Conservation (phyloP, 2,329 filamentous ascomycete genomes). For the Neocatenulostroma microsporum region DNA sequence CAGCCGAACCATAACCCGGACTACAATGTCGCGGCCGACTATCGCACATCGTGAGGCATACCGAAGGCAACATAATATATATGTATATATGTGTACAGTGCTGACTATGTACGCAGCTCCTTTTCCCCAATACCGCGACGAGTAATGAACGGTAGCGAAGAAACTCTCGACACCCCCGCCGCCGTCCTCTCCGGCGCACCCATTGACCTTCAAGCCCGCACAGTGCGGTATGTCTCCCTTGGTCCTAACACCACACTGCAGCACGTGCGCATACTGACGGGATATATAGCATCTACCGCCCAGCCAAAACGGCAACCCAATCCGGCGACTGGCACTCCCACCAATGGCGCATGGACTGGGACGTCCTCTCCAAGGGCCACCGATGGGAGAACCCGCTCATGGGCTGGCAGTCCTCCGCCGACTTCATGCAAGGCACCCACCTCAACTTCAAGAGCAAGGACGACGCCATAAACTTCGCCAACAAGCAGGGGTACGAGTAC, state of each 20-base stretch:
- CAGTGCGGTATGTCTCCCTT: constrained; percentile 63
- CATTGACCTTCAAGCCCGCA: constrained; percentile 84
- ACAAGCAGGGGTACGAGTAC: constrained; percentile 99
- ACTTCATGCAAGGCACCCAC: constrained; percentile 90
- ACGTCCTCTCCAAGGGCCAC: constrained; percentile 82
- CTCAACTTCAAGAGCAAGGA: constrained; percentile 89
- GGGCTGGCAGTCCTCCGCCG: constrained; percentile 95
- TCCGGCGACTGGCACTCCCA: constrained; percentile 79
- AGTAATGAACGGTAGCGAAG: constrained; percentile 86
- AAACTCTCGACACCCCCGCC: constrained; percentile 64
- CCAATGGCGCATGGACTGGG: constrained; percentile 98
- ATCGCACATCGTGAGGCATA: constrained; percentile 74
- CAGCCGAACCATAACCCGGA: constrained; percentile 64
- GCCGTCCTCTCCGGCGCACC: constrained; percentile 87
- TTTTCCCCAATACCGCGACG: constrained; percentile 87
- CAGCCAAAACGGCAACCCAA: constrained; percentile 90
- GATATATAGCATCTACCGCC: constrained; percentile 71
- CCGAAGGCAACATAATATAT: no score
- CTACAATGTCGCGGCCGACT: constrained; percentile 73
- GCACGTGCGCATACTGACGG: constrained; percentile 7
- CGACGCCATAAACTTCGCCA: constrained; percentile 86
- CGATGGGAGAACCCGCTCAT: constrained; percentile 98
- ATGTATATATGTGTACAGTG: no score
- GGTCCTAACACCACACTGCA: background rate
- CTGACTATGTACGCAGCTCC: constrained; percentile 47